phyloP scores from a whole-genome alignment of 139 green algal species.

The Desmodesmus armatus region DNA sequence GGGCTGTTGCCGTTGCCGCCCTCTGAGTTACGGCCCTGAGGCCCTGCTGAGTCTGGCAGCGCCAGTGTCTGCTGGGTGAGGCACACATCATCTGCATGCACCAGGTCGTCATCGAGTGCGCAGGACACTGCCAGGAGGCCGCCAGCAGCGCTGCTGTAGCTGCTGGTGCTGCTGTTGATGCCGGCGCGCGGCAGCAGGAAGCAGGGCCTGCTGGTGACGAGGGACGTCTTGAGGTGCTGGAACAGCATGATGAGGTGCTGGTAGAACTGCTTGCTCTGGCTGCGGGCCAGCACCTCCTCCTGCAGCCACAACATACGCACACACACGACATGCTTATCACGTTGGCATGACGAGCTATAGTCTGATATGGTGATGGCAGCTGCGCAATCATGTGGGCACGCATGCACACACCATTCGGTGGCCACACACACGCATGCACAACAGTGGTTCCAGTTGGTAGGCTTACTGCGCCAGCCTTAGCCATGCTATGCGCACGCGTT shows the following conservation, averaged over 20 bases:
- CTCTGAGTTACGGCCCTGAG: too few relatives aligned
- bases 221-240: constrained; percentile 28
- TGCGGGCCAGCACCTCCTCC: constrained; percentile 42
- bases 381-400: too few relatives aligned
- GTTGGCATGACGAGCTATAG: too few relatives aligned
- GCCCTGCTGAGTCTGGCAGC: too few relatives aligned
- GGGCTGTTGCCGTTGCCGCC: not conserved
- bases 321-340: too few relatives aligned
- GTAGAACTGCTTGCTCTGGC: constrained; percentile 44
- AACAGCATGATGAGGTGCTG: constrained; percentile 35
- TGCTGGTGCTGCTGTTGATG: not conserved
- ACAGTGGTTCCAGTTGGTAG: too few relatives aligned
- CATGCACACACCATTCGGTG: too few relatives aligned
- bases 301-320: not conserved
- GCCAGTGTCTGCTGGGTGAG: too few relatives aligned
- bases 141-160: not conserved
- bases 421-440: too few relatives aligned
- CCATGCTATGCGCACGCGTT: too few relatives aligned
- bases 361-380: too few relatives aligned
- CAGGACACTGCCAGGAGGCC: constrained; percentile 35
- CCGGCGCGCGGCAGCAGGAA: constrained; percentile 31
- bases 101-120: constrained; percentile 39
- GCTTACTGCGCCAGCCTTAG: too few relatives aligned
- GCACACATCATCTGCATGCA: constrained; percentile 6
- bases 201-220: constrained; percentile 25